Evolutionary conservation across 495 filamentous ascomycete genomes (phyloP).

Genomic region (Lasiosphaeria ovina): DNA sequence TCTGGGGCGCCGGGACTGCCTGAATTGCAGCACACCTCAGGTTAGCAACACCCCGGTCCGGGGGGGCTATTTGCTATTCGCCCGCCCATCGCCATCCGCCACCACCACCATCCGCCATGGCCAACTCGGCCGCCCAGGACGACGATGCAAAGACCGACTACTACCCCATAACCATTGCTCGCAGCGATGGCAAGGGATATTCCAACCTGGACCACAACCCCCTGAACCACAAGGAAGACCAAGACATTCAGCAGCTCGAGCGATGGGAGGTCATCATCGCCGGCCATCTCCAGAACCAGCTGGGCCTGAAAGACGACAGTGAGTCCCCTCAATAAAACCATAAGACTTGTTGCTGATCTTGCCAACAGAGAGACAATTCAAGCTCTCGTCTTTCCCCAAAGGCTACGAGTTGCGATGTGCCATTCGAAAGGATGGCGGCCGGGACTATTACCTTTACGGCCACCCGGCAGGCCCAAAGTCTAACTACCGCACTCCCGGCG

Average conservation of each 20-base stretch:
- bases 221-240: constrained; percentile 21
- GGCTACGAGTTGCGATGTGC: constrained; percentile 34
- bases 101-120: background rate
- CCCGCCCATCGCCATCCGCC: too few relatives aligned
- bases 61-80: too few relatives aligned
- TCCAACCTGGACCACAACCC: constrained; percentile 22
- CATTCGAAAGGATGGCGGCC: constrained; percentile 21
- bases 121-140: constrained; percentile 12
- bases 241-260: constrained; percentile 30
- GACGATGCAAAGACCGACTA: constrained; percentile 18
- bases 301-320: constrained; percentile 26
- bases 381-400: constrained; percentile 30
- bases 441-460: constrained; percentile 45
- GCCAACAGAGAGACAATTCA: constrained; percentile 26
- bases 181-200: constrained; percentile 32
- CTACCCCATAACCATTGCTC: constrained; percentile 26
- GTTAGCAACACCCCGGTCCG: too few relatives aligned
- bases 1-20: too few relatives aligned
- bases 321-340: constrained; percentile 7
- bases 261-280: constrained; percentile 34
- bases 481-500: constrained; percentile 39
- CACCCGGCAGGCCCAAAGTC: constrained; percentile 36
- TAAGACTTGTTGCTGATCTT: constrained; percentile 5
- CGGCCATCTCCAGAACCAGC: constrained; percentile 27
- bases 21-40: too few relatives aligned